A percentile compares a stretch with the other conserved stretches of the same genome.
These are phyloP conservation scores for Phalaenopsis aphrodite DNA, from an alignment of 106 monocot genomes.

Conservation along the genomic window DNA sequence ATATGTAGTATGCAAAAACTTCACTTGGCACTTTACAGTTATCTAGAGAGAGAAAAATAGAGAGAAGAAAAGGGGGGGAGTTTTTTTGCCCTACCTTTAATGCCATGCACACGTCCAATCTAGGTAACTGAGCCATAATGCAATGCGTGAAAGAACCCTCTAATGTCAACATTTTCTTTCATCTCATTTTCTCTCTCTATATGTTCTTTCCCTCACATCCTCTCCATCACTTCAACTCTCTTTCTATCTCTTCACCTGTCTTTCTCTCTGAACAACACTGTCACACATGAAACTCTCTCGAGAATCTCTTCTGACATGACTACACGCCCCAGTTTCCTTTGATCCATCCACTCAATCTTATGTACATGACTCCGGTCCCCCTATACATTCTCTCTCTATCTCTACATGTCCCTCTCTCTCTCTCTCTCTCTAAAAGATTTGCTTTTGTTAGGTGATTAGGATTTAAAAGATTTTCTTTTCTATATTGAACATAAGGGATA, in stretches of 20 bases:
- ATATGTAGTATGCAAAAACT: too few species aligned
- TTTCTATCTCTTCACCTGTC: not conserved
- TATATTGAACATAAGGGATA: too few species aligned
- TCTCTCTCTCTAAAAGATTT: not conserved
- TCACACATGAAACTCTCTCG: slow-evolving; percentile 12
- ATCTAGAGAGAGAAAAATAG: not conserved
- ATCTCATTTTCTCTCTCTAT: not conserved
- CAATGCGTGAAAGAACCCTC: slow-evolving; percentile 4
- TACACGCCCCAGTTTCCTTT: slow-evolving; percentile 14
- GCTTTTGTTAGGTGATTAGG: too few species aligned
- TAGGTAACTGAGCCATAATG: slow-evolving; percentile 36
- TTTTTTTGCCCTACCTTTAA: slow-evolving; percentile 12
- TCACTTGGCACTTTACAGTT: too few species aligned
- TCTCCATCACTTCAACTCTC: not conserved
- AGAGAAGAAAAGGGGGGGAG: too few species aligned
- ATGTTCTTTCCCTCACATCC: not conserved
- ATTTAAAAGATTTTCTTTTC: too few species aligned
- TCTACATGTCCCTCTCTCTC: not conserved
- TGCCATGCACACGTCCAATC: slow-evolving; percentile 84
- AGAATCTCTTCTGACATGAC: slow-evolving; percentile 48
- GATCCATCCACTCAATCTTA: slow-evolving; percentile 38
- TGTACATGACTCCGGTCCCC: too few species aligned
- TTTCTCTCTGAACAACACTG: not conserved
- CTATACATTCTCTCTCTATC: too few species aligned
- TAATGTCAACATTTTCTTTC: not conserved